phyloP scores from a whole-genome alignment of 305 asterid species.

The Fraxinus latifolia region DNA sequence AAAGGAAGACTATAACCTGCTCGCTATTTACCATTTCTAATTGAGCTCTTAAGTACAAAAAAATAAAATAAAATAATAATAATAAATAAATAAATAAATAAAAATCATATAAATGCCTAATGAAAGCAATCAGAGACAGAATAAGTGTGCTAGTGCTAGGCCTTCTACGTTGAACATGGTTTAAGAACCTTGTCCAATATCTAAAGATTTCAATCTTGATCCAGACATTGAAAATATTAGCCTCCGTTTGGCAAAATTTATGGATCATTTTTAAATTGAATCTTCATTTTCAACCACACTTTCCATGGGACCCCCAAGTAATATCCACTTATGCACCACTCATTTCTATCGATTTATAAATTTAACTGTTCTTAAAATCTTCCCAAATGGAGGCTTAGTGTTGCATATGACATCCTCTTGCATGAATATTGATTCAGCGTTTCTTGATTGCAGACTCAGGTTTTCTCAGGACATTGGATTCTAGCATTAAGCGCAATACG shows the following conservation, averaged over 20 bases:
- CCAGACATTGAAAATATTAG: background rate
- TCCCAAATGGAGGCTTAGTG: background rate
- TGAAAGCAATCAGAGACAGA: background rate
- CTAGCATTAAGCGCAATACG: conserved; percentile 97
- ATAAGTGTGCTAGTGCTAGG: background rate
- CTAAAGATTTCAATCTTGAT: background rate
- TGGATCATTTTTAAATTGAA: background rate
- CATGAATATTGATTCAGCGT: conserved; percentile 22
- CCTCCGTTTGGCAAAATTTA: background rate
- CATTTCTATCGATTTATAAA: background rate
- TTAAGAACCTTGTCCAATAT: background rate
- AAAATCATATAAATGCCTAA: background rate
- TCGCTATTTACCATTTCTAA: background rate
- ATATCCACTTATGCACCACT: background rate
- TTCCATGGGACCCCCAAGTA: background rate
- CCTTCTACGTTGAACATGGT: background rate
- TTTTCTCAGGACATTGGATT: conserved; percentile 91
- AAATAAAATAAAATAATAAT: too few relatives aligned
- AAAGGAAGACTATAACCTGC: background rate
- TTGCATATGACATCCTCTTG: background rate
- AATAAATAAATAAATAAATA: background rate
- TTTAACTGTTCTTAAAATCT: background rate
- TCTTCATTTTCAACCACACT: background rate
- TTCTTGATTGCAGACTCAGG: conserved; percentile 61
- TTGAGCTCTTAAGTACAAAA: background rate